Evolutionary conservation across 2,329 filamentous ascomycete genomes (phyloP), one percentile per base, ranked within the genome.

Genomic region (Cordyceps militaris): DNA sequence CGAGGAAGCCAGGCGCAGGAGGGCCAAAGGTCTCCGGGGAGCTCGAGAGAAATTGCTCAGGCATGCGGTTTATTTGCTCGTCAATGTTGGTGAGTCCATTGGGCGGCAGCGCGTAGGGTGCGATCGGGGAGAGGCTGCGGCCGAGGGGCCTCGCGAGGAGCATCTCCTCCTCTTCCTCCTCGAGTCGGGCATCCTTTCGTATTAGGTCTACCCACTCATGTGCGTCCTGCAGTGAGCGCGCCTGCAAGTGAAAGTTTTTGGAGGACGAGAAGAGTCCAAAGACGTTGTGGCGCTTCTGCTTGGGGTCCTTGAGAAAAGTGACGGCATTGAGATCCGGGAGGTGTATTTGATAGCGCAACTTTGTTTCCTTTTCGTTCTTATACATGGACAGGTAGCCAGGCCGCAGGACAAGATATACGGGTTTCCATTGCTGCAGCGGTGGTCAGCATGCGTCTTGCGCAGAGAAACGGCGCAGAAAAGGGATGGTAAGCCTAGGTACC

Each of bases 231-330:
- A 85, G 81, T 4, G 82, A 87, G 32, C 78, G 70, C 1, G 90
- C 91, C 71, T 96, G 88, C 60, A 99, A 85, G 67, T 97, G 91
- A 73, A 88, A 96, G 74, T 97, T 97, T 63, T 88, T 87, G 16
- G 91, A 88, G 0, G 92, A 89, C 0, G 91, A 93, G 73, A 96
- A 99, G 47, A 97, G 81, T 21, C 89, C 94, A 69, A 99, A 97
- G 60, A 97, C 84, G 69, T 96, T 85, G 54, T 90, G 83, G 59
- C 89, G 87, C 69, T 89, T 92, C 61, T 91, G 86, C 72, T 96
- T 96, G 9, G 90, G 88, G 65, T 96, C 91, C 66, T 89, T 92
- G 62, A 97, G 85, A 59, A 89, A 84, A 1, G 92, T 89, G 46
- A 96, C 90, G 8, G 94, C 92, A 3, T 92, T 97, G 59, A 97